phyloP scores from a whole-genome alignment of 805 yeast genomes.

The Lachancea dasiensis region DNA sequence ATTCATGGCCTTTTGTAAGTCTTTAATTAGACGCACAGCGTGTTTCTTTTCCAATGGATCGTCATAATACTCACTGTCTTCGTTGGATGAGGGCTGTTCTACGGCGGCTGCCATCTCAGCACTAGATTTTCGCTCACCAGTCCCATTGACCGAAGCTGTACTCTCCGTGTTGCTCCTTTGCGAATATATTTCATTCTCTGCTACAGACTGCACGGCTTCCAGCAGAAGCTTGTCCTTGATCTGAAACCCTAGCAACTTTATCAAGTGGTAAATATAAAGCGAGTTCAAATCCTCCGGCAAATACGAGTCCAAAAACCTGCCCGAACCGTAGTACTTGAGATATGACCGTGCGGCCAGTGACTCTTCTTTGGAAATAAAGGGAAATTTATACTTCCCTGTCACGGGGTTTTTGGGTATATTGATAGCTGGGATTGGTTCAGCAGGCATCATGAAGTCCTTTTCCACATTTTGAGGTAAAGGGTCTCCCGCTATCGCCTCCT shows the following conservation, averaged over 20 bases:
- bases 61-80: conserved; percentile 18
- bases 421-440: conserved; percentile 16
- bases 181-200: conserved; percentile 14
- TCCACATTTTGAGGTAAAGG: too few species aligned
- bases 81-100: conserved; percentile 14
- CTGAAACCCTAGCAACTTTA: conserved; percentile 59
- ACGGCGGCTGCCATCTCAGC: conserved; percentile 11
- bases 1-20: conserved; percentile 58
- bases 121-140: neutral
- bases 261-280: conserved; percentile 49
- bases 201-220: conserved; percentile 23
- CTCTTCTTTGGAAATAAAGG: conserved; percentile 38
- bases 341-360: conserved; percentile 44
- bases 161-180: too few species aligned
- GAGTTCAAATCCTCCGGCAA: conserved; percentile 56
- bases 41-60: conserved; percentile 40
- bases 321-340: conserved; percentile 55
- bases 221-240: conserved; percentile 34
- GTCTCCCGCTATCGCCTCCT: too few species aligned
- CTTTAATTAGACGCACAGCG: conserved; percentile 42
- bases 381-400: conserved; percentile 32
- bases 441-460: too few species aligned
- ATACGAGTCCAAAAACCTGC: conserved; percentile 52
- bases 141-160: conserved; percentile 1
- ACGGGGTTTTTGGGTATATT: conserved; percentile 23